phyloP scores from a whole-genome alignment of 306 rosid species.

The Malus fusca region DNA sequence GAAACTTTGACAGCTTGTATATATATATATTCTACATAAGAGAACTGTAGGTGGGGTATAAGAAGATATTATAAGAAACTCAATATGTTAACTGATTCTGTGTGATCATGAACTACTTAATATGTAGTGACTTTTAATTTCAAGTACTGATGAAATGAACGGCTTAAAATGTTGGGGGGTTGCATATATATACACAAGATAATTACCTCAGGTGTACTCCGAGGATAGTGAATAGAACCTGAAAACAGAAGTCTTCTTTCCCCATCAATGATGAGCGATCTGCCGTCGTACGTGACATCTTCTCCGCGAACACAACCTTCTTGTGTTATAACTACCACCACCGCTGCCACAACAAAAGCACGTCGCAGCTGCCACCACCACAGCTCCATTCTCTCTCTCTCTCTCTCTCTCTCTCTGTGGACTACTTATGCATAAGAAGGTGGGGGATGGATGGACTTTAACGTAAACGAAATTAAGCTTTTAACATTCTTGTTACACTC shows the following conservation, averaged over 20 bases:
- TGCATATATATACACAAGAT: too few species aligned
- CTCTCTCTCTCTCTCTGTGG: background rate
- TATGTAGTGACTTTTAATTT: background rate
- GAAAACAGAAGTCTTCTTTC: constrained; percentile 59
- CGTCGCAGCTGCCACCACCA: background rate
- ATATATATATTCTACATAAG: too few species aligned
- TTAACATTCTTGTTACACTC: too few species aligned
- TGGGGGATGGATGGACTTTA: too few species aligned
- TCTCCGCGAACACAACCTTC: background rate
- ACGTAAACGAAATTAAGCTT: too few species aligned
- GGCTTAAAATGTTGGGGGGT: too few species aligned
- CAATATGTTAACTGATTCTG: too few species aligned
- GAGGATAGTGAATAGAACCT: constrained; percentile 83
- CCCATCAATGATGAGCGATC: constrained; percentile 72
- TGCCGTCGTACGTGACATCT: constrained; percentile 56
- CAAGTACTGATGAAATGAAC: too few species aligned
- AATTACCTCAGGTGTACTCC: constrained; percentile 73
- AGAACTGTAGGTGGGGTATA: too few species aligned
- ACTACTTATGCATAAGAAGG: too few species aligned
- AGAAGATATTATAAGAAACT: too few species aligned
- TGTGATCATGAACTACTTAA: background rate
- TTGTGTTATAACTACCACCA: background rate
- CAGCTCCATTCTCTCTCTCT: background rate
- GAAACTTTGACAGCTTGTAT: too few species aligned
- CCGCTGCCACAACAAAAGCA: background rate